phyloP scores from a whole-genome alignment of 2,329 filamentous ascomycete genomes.

The Orbilia brochopaga region DNA sequence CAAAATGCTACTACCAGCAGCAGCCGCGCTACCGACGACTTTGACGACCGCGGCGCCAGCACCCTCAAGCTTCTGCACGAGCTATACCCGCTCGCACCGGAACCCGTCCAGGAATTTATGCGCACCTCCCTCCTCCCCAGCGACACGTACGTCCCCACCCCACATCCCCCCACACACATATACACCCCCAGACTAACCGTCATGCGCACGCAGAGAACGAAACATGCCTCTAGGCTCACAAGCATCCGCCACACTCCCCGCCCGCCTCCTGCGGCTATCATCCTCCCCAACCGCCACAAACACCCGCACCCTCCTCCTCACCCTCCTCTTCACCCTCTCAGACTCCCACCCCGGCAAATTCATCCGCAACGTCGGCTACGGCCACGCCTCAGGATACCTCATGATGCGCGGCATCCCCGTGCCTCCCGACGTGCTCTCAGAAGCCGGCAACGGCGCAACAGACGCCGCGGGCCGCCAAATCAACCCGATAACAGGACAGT shows the following conservation, averaged over 20 bases:
- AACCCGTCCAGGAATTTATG: constrained; percentile 68
- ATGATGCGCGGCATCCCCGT: constrained; percentile 82
- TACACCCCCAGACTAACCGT: not conserved
- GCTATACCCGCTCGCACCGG: constrained; percentile 73
- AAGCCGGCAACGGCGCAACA: constrained; percentile 8
- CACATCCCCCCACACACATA: not conserved
- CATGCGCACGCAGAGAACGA: constrained; percentile 64
- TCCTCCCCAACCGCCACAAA: constrained; percentile 74
- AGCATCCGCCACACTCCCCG: constrained; percentile 73
- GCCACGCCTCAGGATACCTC: constrained; percentile 88
- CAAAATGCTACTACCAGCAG: not conserved
- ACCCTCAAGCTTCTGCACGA: constrained; percentile 75
- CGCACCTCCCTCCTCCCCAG: constrained; percentile 74
- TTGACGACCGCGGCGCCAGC: constrained; percentile 74
- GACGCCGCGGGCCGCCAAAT: constrained; percentile 62
- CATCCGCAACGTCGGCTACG: constrained; percentile 91
- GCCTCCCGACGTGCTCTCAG: constrained; percentile 67
- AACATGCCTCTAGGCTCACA: constrained; percentile 71
- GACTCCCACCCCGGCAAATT: constrained; percentile 79
- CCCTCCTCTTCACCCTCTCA: constrained; percentile 85
- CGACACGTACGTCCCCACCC: constrained; percentile 60
- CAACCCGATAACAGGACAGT: constrained; percentile 88
- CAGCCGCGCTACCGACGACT: constrained; percentile 60
- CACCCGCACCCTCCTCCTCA: constrained; percentile 75
- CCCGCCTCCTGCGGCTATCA: constrained; percentile 77